phyloP scores from a whole-genome alignment of 116 monocot species.

The Trichopus zeylanicus region DNA sequence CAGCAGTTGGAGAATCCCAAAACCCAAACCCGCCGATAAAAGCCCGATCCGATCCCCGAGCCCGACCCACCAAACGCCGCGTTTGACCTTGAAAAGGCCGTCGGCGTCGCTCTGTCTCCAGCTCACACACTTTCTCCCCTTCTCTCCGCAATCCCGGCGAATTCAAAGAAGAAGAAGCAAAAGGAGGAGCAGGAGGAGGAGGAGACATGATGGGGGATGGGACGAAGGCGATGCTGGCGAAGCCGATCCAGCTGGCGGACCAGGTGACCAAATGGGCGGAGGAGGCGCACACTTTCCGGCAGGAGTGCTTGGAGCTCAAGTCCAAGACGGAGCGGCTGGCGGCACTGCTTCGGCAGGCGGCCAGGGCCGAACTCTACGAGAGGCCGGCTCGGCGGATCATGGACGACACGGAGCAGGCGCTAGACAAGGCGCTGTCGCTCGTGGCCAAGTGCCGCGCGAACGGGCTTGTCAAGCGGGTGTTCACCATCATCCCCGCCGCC shows the following conservation, averaged over 20 bases:
- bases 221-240: constrained; percentile 66
- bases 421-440: constrained; percentile 66
- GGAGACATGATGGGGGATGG: constrained; percentile 77
- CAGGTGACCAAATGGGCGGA: constrained; percentile 68
- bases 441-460: constrained; percentile 62
- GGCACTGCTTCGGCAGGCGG: constrained; percentile 78
- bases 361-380: constrained; percentile 86
- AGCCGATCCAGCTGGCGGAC: constrained; percentile 88
- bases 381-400: constrained; percentile 89
- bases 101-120: constrained; percentile 2
- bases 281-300: constrained; percentile 37
- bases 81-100: neutral
- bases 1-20: neutral
- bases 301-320: constrained; percentile 72
- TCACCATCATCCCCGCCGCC: constrained; percentile 68
- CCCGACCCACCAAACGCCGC: no score
- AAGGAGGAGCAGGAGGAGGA: no score
- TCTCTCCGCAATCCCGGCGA: neutral
- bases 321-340: constrained; percentile 61
- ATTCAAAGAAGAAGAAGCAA: neutral
- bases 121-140: neutral
- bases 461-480: constrained; percentile 53
- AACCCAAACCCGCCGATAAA: neutral
- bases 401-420: constrained; percentile 83
- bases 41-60: neutral